Base-by-base conservation (phyloP, 2,329 filamentous ascomycete genomes). In the Peltaster fructicola region DNA sequence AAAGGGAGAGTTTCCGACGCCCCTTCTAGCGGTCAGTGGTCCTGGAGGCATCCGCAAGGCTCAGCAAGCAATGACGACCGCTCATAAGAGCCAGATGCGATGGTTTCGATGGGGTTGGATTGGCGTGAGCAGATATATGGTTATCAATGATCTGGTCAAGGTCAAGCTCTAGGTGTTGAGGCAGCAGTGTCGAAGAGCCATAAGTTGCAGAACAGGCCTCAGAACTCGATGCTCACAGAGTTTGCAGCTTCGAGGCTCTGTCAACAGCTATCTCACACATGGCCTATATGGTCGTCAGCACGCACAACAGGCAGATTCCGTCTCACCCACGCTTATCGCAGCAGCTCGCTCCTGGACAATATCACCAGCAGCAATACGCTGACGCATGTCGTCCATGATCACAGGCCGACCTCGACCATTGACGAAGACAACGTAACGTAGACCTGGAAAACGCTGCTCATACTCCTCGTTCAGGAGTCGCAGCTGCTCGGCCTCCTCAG, bases 81-180 rank as follows among this genome's bases (percentile, higher is more conserved):
- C 79, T 14, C 88, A 98, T 57, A 62, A 71, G 54, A 93, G 82
- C 51, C 88, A 98, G 63, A 98, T 98, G 88, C 69, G 79, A 17
- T 98, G 88, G 88, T 98, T 95, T 47, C 69, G 88, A 6, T 95
- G 82, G 67, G 80, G 82, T 3, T 98, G 84, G 82, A 92, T 98
- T 45, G 64, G 68, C 0, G 48, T 92, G 29, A 88, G 82, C 43
- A 63, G 88, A 32, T 98, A 95, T 54, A 95, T 98, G 88, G 66
- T 82, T 29, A 66, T 95, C 15, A 98, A 98, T 52, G 84, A 95
- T 48, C 47, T 98, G 52, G 65, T 60, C 44, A 59, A 61, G 41
- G 68, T 68, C 48, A 64, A 61, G 38, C 3, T 6, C 19, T 20
- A n/a, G n/a, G n/a, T n/a, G n/a, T n/a, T n/a, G n/a, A n/a, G n/a